Base-by-base conservation (phyloP, 192 early-diverging fungal genomes). In the Backusella psychrophila region DNA sequence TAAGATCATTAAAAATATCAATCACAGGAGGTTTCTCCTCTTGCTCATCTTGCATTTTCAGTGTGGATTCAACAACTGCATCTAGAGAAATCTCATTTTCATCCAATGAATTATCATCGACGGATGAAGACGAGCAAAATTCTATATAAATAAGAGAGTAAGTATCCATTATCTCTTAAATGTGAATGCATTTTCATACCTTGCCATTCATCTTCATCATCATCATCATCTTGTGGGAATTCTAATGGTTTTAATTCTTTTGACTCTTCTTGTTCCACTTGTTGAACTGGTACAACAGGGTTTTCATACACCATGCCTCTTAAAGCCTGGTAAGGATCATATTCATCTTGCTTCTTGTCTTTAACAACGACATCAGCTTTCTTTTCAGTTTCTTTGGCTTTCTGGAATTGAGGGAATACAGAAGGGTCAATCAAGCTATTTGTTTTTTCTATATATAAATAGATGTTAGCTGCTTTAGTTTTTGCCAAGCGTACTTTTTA, bases 111-210 rank as follows among this genome's bases (percentile, higher is more conserved):
- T 63, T 63, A 41, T 69, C 68, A 69, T 69, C 68, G n/a, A 69
- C 34, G 9, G 68, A 69, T n/a, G 68, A 69, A 23, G 68, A 69
- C 23, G 68, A 69, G n/a, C 68, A 69, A 17, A 69, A 69, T 69
- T 69, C 68, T 69, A 41, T 11, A 69, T 21, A 39, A 67, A 35
- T 12, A 6, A 21, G 6, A 23, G 21, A 23, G 7, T 56, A 21
- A 56, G n/a, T 53, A n/a, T 53, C 17, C 7, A 36, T 19, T 19
- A 4, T 17, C 12, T 44, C 14, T 14, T 17, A 5, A 4, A 14
- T 14, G 17, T 44, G 1, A 17, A 17, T 34, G n/a, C 8, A n/a
- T 69, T 9, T n/a, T 19, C n/a, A 8, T 69, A 69, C 68, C 68
- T 69, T 69, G 68, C 68, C 68, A 69, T 69, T 35, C 35, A 23